Base-by-base conservation (phyloP, 2,329 filamentous ascomycete species). In the Xylaria sp. region DNA sequence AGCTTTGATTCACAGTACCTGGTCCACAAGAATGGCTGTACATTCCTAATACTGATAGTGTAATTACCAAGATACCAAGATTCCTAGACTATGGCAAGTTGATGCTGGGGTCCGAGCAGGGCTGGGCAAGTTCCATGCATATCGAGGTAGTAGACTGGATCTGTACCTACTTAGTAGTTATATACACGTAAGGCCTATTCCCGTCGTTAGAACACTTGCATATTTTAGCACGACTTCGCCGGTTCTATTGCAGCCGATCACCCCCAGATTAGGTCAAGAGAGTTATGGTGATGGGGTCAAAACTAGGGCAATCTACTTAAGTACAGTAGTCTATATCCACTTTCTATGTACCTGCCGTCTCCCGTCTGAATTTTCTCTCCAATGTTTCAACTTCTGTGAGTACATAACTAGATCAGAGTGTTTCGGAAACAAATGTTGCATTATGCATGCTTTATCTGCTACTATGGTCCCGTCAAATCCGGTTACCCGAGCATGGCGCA, bases 1-100 rank as follows among this genome's bases (percentile, higher is more conserved):
- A 69, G 66, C 66, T 77, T 20, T 39, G 18, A 50, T 43, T 45
- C n/a, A n/a, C n/a, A n/a, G n/a, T 55, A 18, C 50, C 39, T 20
- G 39, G 23, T 15, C 18, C 32, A 57, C 34, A 10, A 7, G 13
- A 13, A 36, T 41, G 32, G 34, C 23, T 36, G 28, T 28, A 53
- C 20, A 43, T 60, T 45, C 30, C 25, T 65, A 59, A 64, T 60
- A 39, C 50, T 15, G 28, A 36, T 36, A 32, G 8, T 32, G 18
- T 34, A 30, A 32, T 23, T 34, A 15, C 36, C 36, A 50, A 32
- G 30, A 30, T 52, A 52, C 25, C 46, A 23, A 23, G 20, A 30
- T 52, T 30, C 25, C 46, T 13, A 23, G 20, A 41, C 18, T 20
- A 30, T 10, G 8, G 15, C 18, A 34, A 53, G 28, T n/a, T 34